Conservation (phyloP, 2,329 filamentous ascomycete genomes). For the Hymenotorrendiella dingleyae region DNA sequence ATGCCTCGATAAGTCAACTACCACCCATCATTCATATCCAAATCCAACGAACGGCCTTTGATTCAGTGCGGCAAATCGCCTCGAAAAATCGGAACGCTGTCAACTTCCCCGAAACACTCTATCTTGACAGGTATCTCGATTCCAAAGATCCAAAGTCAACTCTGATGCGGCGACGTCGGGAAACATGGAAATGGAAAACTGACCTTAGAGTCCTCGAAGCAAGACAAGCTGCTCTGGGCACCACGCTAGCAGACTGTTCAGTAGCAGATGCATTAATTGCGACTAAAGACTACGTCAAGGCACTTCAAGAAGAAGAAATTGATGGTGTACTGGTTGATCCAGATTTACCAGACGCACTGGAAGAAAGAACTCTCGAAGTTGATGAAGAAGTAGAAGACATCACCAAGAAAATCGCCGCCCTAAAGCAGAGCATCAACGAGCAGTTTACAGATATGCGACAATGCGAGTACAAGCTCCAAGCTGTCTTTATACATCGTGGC, state of each 20-base stretch:
- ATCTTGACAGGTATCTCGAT: conserved; percentile 83
- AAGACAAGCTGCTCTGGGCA: conserved; percentile 25
- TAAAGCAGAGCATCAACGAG: conserved; percentile 34
- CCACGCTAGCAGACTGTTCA: conserved; percentile 19
- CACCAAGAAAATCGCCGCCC: conserved; percentile 42
- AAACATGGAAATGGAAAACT: conserved; percentile 70
- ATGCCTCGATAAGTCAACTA: conserved; percentile 66
- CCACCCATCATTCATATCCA: conserved; percentile 86
- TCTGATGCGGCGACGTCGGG: conserved; percentile 57
- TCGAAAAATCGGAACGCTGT: conserved; percentile 75
- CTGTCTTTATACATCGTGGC: conserved; percentile 87
- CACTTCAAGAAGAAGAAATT: conserved; percentile 36
- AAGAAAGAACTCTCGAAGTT: conserved; percentile 39
- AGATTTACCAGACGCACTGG: conserved; percentile 36
- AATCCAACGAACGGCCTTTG: conserved; percentile 75
- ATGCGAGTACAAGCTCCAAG: conserved; percentile 76
- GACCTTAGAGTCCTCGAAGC: conserved; percentile 51
- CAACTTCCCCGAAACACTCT: conserved; percentile 72
- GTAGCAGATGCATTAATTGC: conserved; percentile 26
- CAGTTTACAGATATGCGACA: conserved; percentile 60
- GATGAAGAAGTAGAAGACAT: conserved; percentile 40
- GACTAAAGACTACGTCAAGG: conserved; percentile 37
- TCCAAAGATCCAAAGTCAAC: conserved; percentile 49
- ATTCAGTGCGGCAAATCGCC: conserved; percentile 51
- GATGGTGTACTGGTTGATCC: conserved; percentile 39